A percentile compares a stretch with the other conserved stretches of the same genome.
Evolutionary conservation across 2,329 filamentous ascomycete genomes (phyloP).

Genomic region (Graphiopsis chlorocephala): DNA sequence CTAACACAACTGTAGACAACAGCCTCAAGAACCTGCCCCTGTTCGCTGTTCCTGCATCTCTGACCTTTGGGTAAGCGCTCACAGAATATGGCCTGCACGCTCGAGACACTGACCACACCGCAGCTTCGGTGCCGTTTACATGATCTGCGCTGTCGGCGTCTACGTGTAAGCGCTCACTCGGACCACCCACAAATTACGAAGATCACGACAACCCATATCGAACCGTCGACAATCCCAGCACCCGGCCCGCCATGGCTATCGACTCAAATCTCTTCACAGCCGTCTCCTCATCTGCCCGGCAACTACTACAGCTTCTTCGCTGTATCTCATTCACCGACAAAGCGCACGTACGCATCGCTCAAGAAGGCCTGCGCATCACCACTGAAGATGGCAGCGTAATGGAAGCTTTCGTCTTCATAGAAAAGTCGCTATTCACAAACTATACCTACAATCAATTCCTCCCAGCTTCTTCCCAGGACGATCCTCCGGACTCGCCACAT

Average conservation of each 20-base stretch:
- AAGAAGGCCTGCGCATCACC: constrained; percentile 81
- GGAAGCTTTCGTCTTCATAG: constrained; percentile 83
- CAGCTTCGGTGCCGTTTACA: constrained; percentile 92
- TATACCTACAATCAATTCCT: constrained; percentile 65
- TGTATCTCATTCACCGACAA: constrained; percentile 61
- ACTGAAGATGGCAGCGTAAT: constrained; percentile 87
- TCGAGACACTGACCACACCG: constrained; percentile 16
- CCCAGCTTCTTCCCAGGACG: constrained; percentile 35
- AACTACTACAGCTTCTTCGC: constrained; percentile 64
- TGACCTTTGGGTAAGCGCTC: constrained; percentile 77
- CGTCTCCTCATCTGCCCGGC: constrained; percentile 73
- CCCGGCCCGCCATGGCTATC: constrained; percentile 52
- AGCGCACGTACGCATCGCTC: constrained; percentile 71
- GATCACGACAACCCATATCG: constrained; percentile 55
- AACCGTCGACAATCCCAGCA: constrained; percentile 73
- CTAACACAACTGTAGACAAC: constrained; percentile 61
- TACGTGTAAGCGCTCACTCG: constrained; percentile 67
- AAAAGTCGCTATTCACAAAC: constrained; percentile 82
- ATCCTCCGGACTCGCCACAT: constrained; percentile 54
- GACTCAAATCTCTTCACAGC: constrained; percentile 64
- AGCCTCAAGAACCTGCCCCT: constrained; percentile 73
- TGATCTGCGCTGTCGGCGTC: constrained; percentile 98
- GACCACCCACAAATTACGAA: constrained; percentile 31
- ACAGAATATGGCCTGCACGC: background rate
- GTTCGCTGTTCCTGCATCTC: constrained; percentile 80